A percentile compares a stretch with the other conserved stretches of the same genome.
Evolutionary conservation across 2,329 filamentous ascomycete species (phyloP).

Genomic region (Leptosphaerulina australis): DNA sequence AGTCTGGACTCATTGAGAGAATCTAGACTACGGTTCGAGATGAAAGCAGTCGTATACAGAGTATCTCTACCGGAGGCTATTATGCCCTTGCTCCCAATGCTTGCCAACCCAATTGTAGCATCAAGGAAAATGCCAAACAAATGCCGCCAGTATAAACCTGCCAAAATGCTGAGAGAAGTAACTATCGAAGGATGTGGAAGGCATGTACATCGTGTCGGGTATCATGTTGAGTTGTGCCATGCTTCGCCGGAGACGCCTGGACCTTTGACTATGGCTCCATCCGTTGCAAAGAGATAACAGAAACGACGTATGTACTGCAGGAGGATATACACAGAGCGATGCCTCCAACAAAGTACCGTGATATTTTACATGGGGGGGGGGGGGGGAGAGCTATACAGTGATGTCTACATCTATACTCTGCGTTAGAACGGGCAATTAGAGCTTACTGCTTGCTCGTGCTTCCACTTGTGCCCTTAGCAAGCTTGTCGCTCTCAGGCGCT

Average conservation of each 20-base stretch:
- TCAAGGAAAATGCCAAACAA: background rate
- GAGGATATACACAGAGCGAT: background rate
- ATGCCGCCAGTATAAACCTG: background rate
- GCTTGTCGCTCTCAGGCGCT: background rate
- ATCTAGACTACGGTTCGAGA: background rate
- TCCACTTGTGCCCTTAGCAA: background rate
- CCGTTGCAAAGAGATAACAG: background rate
- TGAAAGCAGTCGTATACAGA: background rate
- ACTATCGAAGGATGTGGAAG: background rate
- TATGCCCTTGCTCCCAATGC: background rate
- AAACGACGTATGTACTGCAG: background rate
- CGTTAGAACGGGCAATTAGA: background rate
- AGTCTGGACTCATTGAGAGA: no score
- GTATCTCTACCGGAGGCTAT: background rate
- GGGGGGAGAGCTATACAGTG: no score
- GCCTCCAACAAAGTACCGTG: background rate
- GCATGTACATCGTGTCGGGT: background rate
- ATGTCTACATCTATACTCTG: background rate
- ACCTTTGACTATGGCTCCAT: background rate
- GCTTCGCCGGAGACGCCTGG: background rate
- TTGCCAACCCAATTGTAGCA: background rate
- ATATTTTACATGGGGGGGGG: background rate
- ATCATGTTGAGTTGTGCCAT: background rate
- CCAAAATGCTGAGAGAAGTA: background rate
- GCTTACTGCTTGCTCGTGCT: background rate